Conservation (phyloP, 2,329 filamentous ascomycete species). For the Monosporascus ibericus region DNA sequence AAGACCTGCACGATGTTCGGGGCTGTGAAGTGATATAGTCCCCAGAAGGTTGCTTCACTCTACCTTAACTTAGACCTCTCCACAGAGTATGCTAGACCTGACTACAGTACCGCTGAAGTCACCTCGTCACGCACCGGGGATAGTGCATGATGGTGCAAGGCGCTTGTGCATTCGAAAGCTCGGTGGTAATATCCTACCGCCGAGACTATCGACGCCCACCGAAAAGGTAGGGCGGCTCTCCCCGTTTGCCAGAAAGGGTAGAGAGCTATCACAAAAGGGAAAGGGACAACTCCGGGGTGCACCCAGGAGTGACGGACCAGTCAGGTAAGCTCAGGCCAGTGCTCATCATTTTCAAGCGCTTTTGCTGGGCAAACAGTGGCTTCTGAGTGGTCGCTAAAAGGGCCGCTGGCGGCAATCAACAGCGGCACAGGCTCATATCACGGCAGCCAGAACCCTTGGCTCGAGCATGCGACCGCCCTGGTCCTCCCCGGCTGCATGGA, state of each 20-base stretch:
- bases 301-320: neutral
- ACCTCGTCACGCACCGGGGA: neutral
- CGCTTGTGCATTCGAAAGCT: neutral
- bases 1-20: neutral
- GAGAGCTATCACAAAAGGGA: neutral
- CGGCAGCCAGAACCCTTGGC: neutral
- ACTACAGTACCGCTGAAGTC: neutral
- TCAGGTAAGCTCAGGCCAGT: neutral
- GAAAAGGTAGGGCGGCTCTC: neutral
- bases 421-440: neutral
- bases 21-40: slow-evolving; percentile 3
- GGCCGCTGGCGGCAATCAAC: neutral
- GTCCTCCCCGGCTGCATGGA: neutral
- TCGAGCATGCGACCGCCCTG: neutral
- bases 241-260: neutral
- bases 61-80: neutral
- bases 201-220: slow-evolving; percentile 2
- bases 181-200: slow-evolving; percentile 4
- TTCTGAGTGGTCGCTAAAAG: neutral
- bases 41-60: neutral
- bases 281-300: neutral
- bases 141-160: neutral
- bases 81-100: neutral
- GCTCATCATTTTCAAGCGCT: neutral
- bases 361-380: neutral